phyloP scores from a whole-genome alignment of 1,284 basidiomycete genomes.

The Hemileia vastatrix region DNA sequence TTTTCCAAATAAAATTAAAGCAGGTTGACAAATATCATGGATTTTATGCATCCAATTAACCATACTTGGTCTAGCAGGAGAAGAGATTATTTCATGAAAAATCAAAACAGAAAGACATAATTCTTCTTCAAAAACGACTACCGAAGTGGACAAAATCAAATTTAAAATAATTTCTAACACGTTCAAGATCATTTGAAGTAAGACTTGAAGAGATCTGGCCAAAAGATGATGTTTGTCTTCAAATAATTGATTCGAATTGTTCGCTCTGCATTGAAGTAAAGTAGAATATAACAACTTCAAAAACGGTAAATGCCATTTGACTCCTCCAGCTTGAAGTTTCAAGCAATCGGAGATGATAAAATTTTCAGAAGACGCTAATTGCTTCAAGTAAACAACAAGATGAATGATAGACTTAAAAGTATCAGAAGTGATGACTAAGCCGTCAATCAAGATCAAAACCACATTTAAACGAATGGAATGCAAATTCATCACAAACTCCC shows the following conservation, averaged over 20 bases:
- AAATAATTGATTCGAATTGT: too few relatives aligned
- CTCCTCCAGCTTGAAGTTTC: slow-evolving; percentile 9
- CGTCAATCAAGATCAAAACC: slow-evolving; percentile 14
- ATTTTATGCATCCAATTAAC: slow-evolving; percentile 21
- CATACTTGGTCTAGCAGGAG: slow-evolving; percentile 15
- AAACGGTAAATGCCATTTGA: slow-evolving; percentile 17
- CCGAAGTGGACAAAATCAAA: slow-evolving; percentile 6
- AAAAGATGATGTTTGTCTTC: slow-evolving; percentile 10
- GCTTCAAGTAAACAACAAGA: slow-evolving; percentile 8
- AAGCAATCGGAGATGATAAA: slow-evolving; percentile 15
- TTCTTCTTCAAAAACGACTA: slow-evolving; percentile 15
- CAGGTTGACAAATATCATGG: slow-evolving; percentile 21
- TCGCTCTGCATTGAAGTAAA: slow-evolving; percentile 2
- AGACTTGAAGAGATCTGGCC: slow-evolving; percentile 16
- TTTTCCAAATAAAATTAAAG: slow-evolving; percentile 19
- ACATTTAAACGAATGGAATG: slow-evolving; percentile 20
- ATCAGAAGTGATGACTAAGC: slow-evolving; percentile 11
- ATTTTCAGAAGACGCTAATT: slow-evolving; percentile 13
- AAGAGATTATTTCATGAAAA: slow-evolving; percentile 12
- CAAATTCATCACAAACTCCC: slow-evolving; percentile 22
- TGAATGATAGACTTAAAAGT: slow-evolving; percentile 15
- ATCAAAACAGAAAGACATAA: slow-evolving; percentile 19
- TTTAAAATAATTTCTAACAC: slow-evolving; percentile 18
- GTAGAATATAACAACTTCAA: slow-evolving; percentile 17
- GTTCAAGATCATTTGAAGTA: too few relatives aligned